Evolutionary conservation across 2,329 filamentous ascomycete species (phyloP).

Genomic region (Colletotrichum sp.): DNA sequence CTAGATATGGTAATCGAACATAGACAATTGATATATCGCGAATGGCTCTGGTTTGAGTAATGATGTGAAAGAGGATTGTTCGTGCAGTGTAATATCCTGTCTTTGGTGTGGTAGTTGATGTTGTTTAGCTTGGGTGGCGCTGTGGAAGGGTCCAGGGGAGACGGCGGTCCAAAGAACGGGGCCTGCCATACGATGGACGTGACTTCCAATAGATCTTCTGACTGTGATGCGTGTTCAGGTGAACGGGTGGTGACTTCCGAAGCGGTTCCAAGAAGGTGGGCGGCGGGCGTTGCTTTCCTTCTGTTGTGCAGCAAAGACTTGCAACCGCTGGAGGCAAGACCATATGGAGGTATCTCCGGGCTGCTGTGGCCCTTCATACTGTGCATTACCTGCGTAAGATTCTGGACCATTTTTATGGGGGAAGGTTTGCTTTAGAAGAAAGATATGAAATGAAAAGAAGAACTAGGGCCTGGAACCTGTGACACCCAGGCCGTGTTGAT

Average conservation of each 20-base stretch:
- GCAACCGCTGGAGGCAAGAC: neutral
- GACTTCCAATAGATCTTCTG: neutral
- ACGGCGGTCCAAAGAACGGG: neutral
- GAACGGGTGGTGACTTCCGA: neutral
- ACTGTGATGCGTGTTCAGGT: neutral
- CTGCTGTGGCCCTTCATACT: neutral
- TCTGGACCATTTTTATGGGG: accelerated
- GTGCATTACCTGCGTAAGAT: neutral
- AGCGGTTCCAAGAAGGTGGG: neutral
- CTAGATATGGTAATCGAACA: neutral
- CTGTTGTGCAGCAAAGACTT: neutral
- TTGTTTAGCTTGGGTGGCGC: neutral
- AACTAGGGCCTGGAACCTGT: no score
- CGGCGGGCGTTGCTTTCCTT: neutral
- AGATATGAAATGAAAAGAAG: neutral
- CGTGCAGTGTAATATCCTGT: neutral
- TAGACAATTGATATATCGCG: neutral
- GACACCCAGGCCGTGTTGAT: no score
- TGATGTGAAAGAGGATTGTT: neutral
- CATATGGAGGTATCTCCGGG: accelerated
- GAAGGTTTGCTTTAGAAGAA: accelerated
- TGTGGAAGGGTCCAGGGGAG: neutral
- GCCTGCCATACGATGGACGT: neutral
- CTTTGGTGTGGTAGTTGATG: neutral
- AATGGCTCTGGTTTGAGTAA: neutral